These are phyloP conservation scores for Blastomyces emzantsi DNA, from an alignment of 2,329 filamentous ascomycete species.

Conservation along the genomic window DNA sequence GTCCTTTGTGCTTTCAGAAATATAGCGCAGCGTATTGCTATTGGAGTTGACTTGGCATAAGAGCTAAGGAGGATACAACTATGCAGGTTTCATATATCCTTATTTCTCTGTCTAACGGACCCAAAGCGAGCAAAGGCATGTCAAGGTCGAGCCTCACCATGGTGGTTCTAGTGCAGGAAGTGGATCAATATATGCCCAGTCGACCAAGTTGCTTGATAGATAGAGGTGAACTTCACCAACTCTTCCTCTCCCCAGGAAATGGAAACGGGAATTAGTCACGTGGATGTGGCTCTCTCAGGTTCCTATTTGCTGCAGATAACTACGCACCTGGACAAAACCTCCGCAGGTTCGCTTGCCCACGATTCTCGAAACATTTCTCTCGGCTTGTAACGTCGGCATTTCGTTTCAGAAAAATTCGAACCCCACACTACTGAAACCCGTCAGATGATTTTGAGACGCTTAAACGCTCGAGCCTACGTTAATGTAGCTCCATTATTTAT, in stretches of 20 bases:
- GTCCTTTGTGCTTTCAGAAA: neutral
- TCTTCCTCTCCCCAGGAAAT: neutral
- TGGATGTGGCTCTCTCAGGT: neutral
- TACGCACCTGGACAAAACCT: neutral
- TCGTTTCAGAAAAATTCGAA: neutral
- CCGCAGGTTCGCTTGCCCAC: neutral
- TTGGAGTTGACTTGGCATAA: neutral
- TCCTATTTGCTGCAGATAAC: neutral
- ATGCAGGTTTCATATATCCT: neutral
- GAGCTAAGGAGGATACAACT: neutral
- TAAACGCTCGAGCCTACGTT: neutral
- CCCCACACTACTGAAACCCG: neutral
- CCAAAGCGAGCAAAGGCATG: neutral
- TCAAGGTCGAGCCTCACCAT: neutral
- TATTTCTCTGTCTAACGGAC: neutral
- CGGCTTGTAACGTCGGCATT: slow-evolving; percentile 1
- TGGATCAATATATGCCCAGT: neutral
- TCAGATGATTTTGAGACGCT: neutral
- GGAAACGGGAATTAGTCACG: neutral
- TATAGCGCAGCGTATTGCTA: neutral
- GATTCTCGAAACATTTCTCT: neutral
- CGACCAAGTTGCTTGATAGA: neutral
- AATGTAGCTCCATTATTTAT: neutral
- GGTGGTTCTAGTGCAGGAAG: neutral
- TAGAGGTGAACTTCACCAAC: neutral